Evolutionary conservation across 805 yeast species (phyloP).

Genomic region (Lachancea meyersii): DNA sequence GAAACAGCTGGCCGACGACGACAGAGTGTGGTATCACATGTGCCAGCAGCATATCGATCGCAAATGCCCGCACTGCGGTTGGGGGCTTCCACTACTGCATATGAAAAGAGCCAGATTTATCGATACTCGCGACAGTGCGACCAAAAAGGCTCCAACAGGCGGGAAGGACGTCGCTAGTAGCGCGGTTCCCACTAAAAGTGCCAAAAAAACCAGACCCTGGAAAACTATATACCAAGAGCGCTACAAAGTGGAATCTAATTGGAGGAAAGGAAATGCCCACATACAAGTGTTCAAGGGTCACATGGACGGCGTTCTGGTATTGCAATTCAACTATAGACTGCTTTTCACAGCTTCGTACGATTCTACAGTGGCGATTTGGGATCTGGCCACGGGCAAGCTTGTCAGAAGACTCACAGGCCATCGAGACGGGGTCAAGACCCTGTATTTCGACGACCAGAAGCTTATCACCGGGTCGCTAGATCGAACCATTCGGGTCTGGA

Average conservation of each 20-base stretch:
- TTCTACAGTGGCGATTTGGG: conserved; percentile 90
- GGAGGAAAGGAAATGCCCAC: conserved; percentile 78
- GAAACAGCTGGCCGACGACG: conserved; percentile 90
- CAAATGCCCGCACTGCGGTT: conserved; percentile 96
- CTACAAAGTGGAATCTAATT: conserved; percentile 83
- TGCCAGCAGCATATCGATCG: conserved; percentile 97
- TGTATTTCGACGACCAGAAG: conserved; percentile 83
- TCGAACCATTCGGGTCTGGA: conserved; percentile 91
- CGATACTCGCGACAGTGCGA: conserved; percentile 8
- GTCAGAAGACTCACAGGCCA: conserved; percentile 83
- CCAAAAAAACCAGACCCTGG: conserved; percentile 69
- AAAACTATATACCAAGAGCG: conserved; percentile 90
- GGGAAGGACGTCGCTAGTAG: not conserved
- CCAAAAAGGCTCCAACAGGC: not conserved
- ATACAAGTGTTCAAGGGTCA: conserved; percentile 70
- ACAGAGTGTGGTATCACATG: conserved; percentile 95
- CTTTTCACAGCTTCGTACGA: conserved; percentile 92
- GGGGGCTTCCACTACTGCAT: conserved; percentile 95
- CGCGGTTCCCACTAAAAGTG: not conserved
- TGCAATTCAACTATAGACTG: conserved; percentile 74
- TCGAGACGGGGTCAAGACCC: conserved; percentile 74
- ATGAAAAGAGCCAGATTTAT: conserved; percentile 58
- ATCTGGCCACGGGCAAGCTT: conserved; percentile 69
- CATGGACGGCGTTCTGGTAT: conserved; percentile 79
- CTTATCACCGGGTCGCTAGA: conserved; percentile 90